phyloP scores from a whole-genome alignment of 768 basidiomycete species.

The Lactarius tabidus region DNA sequence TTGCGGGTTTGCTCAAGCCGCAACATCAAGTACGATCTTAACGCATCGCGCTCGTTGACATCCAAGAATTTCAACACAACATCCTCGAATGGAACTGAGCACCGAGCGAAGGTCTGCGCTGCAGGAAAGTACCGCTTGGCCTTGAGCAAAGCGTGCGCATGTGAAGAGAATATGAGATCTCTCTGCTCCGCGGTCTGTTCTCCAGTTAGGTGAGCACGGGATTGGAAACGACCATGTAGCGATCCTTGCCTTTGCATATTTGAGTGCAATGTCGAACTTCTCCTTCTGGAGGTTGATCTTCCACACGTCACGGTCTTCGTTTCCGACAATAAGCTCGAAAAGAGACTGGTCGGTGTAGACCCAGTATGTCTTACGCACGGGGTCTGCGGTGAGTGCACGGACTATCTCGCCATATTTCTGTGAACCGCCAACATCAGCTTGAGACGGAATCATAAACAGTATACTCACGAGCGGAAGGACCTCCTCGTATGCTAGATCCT shows the following conservation, averaged over 20 bases:
- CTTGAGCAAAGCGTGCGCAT: slow-evolving; percentile 76
- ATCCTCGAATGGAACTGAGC: slow-evolving; percentile 84
- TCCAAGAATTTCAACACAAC: slow-evolving; percentile 89
- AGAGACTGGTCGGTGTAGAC: slow-evolving; percentile 85
- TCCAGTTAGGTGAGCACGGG: not conserved
- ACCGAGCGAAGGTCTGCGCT: slow-evolving; percentile 88
- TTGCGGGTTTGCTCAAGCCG: slow-evolving; percentile 82
- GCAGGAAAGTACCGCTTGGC: slow-evolving; percentile 85
- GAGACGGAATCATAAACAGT: not conserved
- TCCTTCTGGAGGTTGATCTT: slow-evolving; percentile 77
- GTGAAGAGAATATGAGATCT: slow-evolving; percentile 76
- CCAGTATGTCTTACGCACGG: slow-evolving; percentile 89
- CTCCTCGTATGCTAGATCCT: slow-evolving; percentile 82
- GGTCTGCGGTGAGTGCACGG: slow-evolving; percentile 75
- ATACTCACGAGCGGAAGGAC: slow-evolving; percentile 65
- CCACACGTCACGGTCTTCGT: slow-evolving; percentile 96
- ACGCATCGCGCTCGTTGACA: slow-evolving; percentile 81
- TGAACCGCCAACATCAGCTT: not conserved
- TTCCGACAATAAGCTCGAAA: slow-evolving; percentile 78
- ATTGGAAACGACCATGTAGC: not conserved
- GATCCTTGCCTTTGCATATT: slow-evolving; percentile 67
- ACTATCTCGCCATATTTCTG: slow-evolving; percentile 77
- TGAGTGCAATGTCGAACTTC: slow-evolving; percentile 72
- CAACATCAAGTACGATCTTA: slow-evolving; percentile 86
- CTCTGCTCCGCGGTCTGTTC: slow-evolving; percentile 82